A percentile compares a stretch with the other conserved stretches of the same genome.
Conservation (phyloP, 441 rosid species). For the Metrosideros polymorpha region DNA sequence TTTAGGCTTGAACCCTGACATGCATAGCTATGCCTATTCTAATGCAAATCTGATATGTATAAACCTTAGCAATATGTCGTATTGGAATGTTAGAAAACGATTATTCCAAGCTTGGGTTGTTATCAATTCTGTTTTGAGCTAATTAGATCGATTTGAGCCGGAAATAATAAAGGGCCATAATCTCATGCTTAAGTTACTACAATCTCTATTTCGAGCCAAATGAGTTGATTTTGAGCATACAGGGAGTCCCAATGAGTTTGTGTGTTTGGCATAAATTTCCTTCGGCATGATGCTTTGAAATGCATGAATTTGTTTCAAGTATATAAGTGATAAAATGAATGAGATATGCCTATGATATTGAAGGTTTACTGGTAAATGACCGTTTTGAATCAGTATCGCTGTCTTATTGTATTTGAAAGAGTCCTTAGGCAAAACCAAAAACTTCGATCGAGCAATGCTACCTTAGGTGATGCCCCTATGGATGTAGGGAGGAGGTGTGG, state of each 20-base stretch:
- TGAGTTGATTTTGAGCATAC: not conserved
- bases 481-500: not conserved
- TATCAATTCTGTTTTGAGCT: not conserved
- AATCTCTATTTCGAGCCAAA: not conserved
- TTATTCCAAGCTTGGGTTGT: not conserved
- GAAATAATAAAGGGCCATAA: not conserved
- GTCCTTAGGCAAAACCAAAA: not conserved
- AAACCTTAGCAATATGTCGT: not conserved
- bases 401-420: not conserved
- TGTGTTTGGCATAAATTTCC: not conserved
- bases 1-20: not conserved
- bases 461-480: not conserved
- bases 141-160: not conserved
- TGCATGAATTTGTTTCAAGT: not conserved
- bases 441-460: not conserved
- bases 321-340: not conserved
- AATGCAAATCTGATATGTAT: not conserved
- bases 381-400: not conserved
- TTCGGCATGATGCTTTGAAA: not conserved
- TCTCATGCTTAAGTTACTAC: not conserved
- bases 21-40: not conserved
- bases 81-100: not conserved
- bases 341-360: not conserved
- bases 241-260: not conserved
- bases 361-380: not conserved